Conservation (phyloP, 805 yeast genomes). For the Candida broadrunensis region DNA sequence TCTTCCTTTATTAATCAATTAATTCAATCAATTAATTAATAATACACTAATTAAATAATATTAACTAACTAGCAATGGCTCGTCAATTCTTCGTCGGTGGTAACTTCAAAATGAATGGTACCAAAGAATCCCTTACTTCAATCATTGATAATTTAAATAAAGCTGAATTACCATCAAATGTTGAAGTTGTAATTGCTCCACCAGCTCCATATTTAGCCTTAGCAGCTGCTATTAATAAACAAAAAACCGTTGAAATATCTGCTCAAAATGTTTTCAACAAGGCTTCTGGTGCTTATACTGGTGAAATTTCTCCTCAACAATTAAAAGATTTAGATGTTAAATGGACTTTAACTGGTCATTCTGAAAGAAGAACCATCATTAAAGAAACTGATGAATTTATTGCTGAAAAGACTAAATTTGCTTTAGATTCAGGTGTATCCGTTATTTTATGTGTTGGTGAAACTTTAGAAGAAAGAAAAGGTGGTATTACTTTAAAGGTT, state of each 20-base stretch:
- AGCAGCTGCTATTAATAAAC: conserved; percentile 66
- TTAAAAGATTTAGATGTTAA: conserved; percentile 87
- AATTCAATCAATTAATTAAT: conserved; percentile 1
- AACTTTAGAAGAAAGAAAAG: conserved; percentile 91
- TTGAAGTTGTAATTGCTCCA: conserved; percentile 94
- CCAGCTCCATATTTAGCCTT: conserved; percentile 89
- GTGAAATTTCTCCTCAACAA: conserved; percentile 89
- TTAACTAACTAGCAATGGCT: conserved; percentile 54
- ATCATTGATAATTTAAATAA: conserved; percentile 82
- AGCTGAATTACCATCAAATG: conserved; percentile 70
- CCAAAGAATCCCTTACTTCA: conserved; percentile 76
- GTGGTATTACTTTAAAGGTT: conserved; percentile 81
- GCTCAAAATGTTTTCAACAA: conserved; percentile 90
- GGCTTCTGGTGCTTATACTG: conserved; percentile 96
- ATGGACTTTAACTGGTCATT: conserved; percentile 97
- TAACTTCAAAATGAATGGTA: conserved; percentile 98
- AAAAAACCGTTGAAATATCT: conserved; percentile 72
- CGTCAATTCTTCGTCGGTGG: conserved; percentile 98
- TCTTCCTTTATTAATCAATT: conserved; percentile 1
- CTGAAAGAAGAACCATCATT: conserved; percentile 95
- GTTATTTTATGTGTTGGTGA: conserved; percentile 98
- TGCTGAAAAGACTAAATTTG: conserved; percentile 93
- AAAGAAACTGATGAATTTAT: conserved; percentile 86
- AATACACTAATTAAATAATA: not conserved
- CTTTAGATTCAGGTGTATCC: conserved; percentile 81